These are phyloP conservation scores for Hondaea fermentalgiana DNA, from an alignment of 108 stramenopile genomes.

Conservation along the genomic window DNA sequence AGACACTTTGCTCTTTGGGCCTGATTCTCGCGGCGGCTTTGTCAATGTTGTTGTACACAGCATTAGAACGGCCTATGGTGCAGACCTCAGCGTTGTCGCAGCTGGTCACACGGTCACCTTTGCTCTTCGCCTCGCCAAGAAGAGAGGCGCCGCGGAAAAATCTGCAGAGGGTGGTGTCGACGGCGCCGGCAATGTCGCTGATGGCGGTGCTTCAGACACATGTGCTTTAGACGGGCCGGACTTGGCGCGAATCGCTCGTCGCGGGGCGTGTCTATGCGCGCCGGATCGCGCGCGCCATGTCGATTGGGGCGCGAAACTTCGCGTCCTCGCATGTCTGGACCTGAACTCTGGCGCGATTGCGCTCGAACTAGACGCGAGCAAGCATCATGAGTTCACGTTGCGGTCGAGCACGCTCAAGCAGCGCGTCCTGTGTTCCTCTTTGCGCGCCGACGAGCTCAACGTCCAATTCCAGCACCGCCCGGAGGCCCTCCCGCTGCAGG, in stretches of 20 bases:
- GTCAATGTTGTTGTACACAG: not conserved
- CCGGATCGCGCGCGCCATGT: not conserved
- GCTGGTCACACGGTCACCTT: not conserved
- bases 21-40: not conserved
- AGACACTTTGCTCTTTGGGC: not conserved
- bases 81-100: not conserved
- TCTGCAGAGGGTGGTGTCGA: too few relatives aligned
- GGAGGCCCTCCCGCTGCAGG: not conserved
- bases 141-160: not conserved
- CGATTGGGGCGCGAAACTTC: not conserved
- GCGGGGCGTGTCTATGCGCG: not conserved
- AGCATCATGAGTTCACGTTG: not conserved
- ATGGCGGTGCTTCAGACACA: too few relatives aligned
- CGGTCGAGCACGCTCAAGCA: not conserved
- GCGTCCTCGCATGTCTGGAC: not conserved
- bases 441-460: not conserved
- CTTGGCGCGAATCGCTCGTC: not conserved
- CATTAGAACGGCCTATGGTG: not conserved
- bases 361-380: not conserved
- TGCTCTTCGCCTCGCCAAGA: not conserved
- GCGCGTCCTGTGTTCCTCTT: not conserved
- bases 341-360: not conserved
- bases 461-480: not conserved
- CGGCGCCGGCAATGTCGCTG: too few relatives aligned
- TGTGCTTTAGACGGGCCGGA: too few relatives aligned